A percentile compares a stretch with the other conserved stretches of the same genome.
These are phyloP conservation scores for Scenedesmus sp. DNA, from an alignment of 163 green algal species.

Conservation along the genomic window DNA sequence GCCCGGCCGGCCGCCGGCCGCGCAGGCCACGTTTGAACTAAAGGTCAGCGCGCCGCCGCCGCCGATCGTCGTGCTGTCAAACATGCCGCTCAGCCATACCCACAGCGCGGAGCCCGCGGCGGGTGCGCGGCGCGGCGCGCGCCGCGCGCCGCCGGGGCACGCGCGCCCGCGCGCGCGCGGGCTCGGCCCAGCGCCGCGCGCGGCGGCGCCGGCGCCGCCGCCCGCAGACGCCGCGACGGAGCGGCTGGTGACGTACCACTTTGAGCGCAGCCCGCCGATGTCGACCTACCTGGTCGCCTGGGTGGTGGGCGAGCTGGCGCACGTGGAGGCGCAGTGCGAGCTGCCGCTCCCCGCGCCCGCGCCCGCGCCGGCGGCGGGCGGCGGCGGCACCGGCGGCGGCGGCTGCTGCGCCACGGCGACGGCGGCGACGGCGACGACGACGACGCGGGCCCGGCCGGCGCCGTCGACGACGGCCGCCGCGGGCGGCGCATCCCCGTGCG, in stretches of 20 bases:
- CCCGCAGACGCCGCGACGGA: neutral
- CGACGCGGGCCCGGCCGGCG: too few relatives aligned
- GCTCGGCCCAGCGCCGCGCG: too few relatives aligned
- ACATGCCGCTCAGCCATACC: slow-evolving; percentile 48
- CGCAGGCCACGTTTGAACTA: slow-evolving; percentile 32
- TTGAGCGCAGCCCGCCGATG: slow-evolving; percentile 80
- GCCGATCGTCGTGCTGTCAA: slow-evolving; percentile 20
- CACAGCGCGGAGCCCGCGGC: too few relatives aligned
- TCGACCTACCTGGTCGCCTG: slow-evolving; percentile 90
- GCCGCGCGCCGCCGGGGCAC: too few relatives aligned
- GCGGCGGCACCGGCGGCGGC: neutral
- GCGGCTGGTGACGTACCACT: slow-evolving; percentile 50
- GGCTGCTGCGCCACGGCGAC: too few relatives aligned
- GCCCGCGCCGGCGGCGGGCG: neutral
- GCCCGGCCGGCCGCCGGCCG: neutral
- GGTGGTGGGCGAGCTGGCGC: slow-evolving; percentile 78
- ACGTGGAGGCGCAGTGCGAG: slow-evolving; percentile 33
- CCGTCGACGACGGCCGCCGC: neutral
- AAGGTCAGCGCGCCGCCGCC: slow-evolving; percentile 24
- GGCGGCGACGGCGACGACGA: too few relatives aligned
- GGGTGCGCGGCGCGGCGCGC: too few relatives aligned
- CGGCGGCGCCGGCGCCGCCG: neutral
- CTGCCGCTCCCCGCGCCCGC: neutral
- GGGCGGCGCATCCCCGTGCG: neutral
- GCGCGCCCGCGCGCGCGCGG: too few relatives aligned